Percentiles rank a stretch among this genome's conserved stretches.
Conservation (phyloP, 768 basidiomycete species). For the Suillus luteus region DNA sequence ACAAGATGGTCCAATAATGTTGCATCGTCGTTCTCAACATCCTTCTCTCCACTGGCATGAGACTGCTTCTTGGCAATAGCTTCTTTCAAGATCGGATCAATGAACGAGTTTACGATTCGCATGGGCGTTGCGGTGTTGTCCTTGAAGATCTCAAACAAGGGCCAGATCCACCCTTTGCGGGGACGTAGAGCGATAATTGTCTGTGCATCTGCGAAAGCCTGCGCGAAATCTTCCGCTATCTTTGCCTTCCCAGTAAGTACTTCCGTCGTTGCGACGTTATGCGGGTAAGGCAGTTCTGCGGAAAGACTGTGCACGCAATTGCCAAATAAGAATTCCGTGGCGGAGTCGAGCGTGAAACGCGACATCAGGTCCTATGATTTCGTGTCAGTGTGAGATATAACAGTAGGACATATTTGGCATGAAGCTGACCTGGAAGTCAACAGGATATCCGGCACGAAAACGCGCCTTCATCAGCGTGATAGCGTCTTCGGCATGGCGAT, state of each 20-base stretch:
- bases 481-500: constrained; percentile 49
- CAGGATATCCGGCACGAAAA: constrained; percentile 48
- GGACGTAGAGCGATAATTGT: constrained; percentile 43
- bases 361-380: constrained; percentile 51
- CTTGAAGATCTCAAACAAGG: constrained; percentile 49
- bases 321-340: constrained; percentile 68
- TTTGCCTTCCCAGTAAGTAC: constrained; percentile 29
- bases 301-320: constrained; percentile 54
- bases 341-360: constrained; percentile 67
- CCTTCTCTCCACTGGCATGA: constrained; percentile 22
- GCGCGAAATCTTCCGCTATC: constrained; percentile 45
- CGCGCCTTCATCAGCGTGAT: constrained; percentile 49
- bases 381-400: background rate
- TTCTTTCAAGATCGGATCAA: constrained; percentile 47
- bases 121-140: constrained; percentile 51
- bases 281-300: constrained; percentile 54
- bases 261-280: constrained; percentile 33
- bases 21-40: constrained; percentile 36
- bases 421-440: constrained; percentile 56
- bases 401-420: background rate
- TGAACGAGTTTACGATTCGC: constrained; percentile 52
- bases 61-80: constrained; percentile 47
- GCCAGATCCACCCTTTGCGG: constrained; percentile 53
- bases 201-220: constrained; percentile 53
- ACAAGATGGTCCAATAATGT: constrained; percentile 62